Conservation (phyloP, 345 rosid genomes). For the Stellera chamaejasme region DNA sequence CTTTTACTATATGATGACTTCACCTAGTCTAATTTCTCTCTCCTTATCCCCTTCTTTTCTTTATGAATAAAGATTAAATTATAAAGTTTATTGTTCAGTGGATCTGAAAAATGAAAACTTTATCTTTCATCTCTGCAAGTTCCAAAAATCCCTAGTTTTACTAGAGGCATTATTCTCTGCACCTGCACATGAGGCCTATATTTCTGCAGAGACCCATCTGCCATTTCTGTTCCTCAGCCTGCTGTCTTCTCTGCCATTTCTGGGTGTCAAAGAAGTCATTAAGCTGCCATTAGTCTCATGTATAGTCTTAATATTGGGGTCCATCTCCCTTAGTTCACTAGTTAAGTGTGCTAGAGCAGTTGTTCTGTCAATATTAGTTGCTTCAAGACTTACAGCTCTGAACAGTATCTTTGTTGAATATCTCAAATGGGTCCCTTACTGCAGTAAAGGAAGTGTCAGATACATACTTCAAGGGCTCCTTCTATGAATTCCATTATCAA, state of each 20-base stretch:
- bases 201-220: slow-evolving; percentile 22
- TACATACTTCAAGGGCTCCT: slow-evolving; percentile 14
- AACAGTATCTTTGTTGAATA: not conserved
- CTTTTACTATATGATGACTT: slow-evolving; percentile 2
- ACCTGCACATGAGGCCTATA: not conserved
- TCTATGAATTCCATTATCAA: slow-evolving; percentile 1
- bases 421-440: slow-evolving; percentile 12
- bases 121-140: slow-evolving; percentile 7
- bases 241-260: slow-evolving; percentile 1
- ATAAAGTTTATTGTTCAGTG: slow-evolving; percentile 10
- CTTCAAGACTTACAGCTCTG: not conserved
- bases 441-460: slow-evolving; percentile 17
- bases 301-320: not conserved
- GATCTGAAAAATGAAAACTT: slow-evolving; percentile 10
- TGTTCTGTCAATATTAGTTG: not conserved
- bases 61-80: not conserved
- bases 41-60: too few species aligned
- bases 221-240: slow-evolving; percentile 9
- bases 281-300: slow-evolving; percentile 6
- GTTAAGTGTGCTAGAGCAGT: not conserved
- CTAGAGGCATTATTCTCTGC: slow-evolving; percentile 16
- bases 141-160: slow-evolving; percentile 22
- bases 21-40: not conserved
- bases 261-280: slow-evolving; percentile 9
- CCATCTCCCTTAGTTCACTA: too few species aligned